Conservation (phyloP, 768 basidiomycete species). For the Vishniacozyma victoriae region DNA sequence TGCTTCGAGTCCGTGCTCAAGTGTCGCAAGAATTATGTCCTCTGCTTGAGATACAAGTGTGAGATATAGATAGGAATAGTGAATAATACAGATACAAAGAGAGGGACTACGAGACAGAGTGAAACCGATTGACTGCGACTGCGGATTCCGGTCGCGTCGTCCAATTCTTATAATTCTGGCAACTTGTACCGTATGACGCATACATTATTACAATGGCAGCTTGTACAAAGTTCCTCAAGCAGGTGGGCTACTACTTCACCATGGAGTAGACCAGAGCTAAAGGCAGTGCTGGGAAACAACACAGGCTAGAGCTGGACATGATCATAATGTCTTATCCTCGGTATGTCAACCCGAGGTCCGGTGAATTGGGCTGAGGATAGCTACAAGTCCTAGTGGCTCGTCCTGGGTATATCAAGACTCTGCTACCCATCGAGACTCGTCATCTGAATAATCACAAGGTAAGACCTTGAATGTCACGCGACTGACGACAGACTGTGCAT, state of each 20-base stretch:
- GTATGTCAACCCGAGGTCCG: constrained; percentile 8
- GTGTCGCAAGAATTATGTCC: no score
- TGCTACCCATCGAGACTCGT: constrained; percentile 20
- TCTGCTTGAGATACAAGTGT: no score
- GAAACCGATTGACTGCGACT: no score
- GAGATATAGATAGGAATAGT: no score
- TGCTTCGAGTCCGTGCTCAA: no score
- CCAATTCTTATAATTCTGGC: no score
- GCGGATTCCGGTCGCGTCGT: no score
- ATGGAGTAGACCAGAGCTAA: not conserved
- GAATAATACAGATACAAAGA: no score
- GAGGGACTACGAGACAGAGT: no score
- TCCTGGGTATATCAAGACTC: constrained; percentile 25
- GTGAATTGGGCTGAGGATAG: constrained; percentile 3
- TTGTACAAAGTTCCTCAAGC: constrained; percentile 12
- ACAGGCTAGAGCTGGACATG: constrained; percentile 32
- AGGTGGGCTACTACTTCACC: constrained; percentile 7
- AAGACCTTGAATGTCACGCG: constrained; percentile 1
- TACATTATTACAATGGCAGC: no score
- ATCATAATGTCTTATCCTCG: constrained; percentile 24
- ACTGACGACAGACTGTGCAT: constrained; percentile 29
- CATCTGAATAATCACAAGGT: constrained; percentile 41
- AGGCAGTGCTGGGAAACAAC: constrained; percentile 31
- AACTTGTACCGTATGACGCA: no score
- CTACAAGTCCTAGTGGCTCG: constrained; percentile 25